These are phyloP conservation scores for Tetrahymena elliotti DNA, from an alignment of 73 alveolate genomes.

Conservation along the genomic window DNA sequence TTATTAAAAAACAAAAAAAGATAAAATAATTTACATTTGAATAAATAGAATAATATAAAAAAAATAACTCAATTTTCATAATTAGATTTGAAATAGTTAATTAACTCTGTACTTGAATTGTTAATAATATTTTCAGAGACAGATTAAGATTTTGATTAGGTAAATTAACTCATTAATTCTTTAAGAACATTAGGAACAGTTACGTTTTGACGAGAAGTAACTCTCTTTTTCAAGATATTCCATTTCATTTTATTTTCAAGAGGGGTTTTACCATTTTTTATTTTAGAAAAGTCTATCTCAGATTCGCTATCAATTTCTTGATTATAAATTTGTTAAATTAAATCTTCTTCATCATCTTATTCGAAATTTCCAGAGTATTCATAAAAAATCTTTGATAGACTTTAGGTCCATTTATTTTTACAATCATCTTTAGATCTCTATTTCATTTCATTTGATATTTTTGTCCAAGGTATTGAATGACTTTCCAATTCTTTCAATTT, in stretches of 20 bases:
- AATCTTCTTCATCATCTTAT: background rate
- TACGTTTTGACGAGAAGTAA: background rate
- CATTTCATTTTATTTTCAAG: background rate
- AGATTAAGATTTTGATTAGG: background rate
- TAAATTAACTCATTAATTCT: background rate
- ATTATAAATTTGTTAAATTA: background rate
- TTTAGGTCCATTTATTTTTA: slow-evolving; percentile 53
- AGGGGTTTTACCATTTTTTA: background rate
- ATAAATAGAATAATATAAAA: too few species aligned
- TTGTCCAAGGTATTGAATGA: slow-evolving; percentile 57
- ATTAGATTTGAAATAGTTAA: background rate
- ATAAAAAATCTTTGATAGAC: slow-evolving; percentile 6
- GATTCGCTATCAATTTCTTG: background rate
- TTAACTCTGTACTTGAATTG: background rate
- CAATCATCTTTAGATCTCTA: slow-evolving; percentile 61
- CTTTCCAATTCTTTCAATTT: slow-evolving; percentile 33
- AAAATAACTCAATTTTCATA: background rate
- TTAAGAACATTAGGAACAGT: background rate
- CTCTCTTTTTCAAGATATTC: background rate
- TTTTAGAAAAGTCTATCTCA: background rate
- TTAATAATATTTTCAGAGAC: background rate
- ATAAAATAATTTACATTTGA: background rate
- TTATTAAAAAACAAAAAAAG: background rate
- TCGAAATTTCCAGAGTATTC: background rate
- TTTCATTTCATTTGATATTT: slow-evolving; percentile 38